These are phyloP conservation scores for Spergularia marina DNA, from an alignment of 148 eudicot genomes.

Conservation along the genomic window DNA sequence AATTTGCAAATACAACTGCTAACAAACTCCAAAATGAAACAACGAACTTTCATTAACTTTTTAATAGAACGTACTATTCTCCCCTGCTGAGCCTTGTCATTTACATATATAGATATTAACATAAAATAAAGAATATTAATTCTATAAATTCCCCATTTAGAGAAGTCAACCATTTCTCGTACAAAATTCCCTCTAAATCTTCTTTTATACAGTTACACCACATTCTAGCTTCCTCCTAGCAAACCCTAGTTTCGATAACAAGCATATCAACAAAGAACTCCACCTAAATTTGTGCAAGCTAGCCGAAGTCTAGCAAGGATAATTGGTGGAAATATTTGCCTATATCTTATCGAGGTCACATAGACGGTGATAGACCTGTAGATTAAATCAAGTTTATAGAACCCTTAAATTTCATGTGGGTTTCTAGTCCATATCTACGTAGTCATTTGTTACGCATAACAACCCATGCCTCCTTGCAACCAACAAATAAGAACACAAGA, in stretches of 20 bases:
- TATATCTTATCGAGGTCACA: background rate
- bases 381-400: background rate
- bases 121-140: background rate
- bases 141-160: background rate
- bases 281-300: no score
- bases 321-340: background rate
- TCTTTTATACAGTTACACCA: background rate
- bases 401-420: background rate
- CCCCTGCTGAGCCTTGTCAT: no score
- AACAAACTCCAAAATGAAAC: no score
- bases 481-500: no score
- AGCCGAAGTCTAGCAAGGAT: background rate
- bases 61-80: no score
- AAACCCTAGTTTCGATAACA: background rate
- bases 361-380: background rate
- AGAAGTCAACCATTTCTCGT: background rate
- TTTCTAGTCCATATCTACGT: no score
- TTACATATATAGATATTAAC: background rate
- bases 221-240: background rate
- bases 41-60: no score
- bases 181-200: background rate
- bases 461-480: no score
- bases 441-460: no score
- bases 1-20: no score
- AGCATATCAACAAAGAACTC: background rate